A percentile compares a stretch with the other conserved stretches of the same genome.
phyloP scores from a whole-genome alignment of 257 asterid species.

The Salvia rosmarinus region DNA sequence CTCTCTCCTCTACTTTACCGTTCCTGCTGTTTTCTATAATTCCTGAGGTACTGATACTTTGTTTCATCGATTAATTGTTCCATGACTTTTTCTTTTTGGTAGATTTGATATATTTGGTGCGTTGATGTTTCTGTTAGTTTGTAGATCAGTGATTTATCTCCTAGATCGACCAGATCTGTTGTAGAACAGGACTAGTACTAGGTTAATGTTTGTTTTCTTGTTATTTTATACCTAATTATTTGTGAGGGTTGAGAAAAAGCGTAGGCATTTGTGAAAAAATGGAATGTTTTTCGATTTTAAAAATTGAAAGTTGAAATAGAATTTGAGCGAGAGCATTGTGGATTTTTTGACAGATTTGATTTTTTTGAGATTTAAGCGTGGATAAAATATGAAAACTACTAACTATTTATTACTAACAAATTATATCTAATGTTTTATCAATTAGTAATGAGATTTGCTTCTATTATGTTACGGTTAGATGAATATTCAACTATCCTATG shows the following conservation, averaged over 20 bases:
- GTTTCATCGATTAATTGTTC: neutral
- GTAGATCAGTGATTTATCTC: neutral
- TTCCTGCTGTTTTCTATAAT: slow-evolving; percentile 9
- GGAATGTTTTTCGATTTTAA: neutral
- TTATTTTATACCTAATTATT: neutral
- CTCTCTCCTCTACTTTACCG: slow-evolving; percentile 20
- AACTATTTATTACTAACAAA: neutral
- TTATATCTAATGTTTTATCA: neutral
- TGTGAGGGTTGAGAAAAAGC: neutral
- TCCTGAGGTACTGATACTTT: slow-evolving; percentile 32
- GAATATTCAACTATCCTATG: neutral
- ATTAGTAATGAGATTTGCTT: neutral
- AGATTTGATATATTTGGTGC: neutral
- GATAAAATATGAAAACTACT: neutral
- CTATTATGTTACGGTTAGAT: neutral
- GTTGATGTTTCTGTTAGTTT: neutral
- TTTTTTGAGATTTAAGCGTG: neutral
- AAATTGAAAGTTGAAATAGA: neutral
- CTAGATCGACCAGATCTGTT: slow-evolving; percentile 37
- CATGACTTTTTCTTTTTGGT: neutral
- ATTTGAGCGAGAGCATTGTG: neutral
- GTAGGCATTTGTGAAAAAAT: neutral
- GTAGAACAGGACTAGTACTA: neutral
- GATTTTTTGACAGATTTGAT: neutral
- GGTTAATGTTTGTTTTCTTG: neutral